Base-by-base conservation (phyloP, 2,329 filamentous ascomycete genomes). In the Monilinia vaccinii-corymbosi region DNA sequence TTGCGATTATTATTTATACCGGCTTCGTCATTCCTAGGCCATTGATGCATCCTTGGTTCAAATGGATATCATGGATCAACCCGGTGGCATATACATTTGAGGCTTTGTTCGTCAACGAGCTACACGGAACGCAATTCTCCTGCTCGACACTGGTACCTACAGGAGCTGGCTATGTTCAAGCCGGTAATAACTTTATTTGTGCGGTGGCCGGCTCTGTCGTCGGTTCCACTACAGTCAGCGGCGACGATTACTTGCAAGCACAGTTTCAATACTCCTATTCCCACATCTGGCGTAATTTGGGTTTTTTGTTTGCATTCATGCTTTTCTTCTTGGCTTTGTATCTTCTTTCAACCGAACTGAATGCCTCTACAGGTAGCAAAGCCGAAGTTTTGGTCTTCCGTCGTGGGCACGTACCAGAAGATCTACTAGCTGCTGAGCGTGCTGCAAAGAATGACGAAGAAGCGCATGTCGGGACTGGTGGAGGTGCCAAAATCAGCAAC, bases 31-130 rank as follows among this genome's bases (percentile, higher is more conserved):
- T 78, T 40, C 73, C 58, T 21, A 46, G 70, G 1, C 66, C 68
- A 28, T 83, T 61, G 71, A 93, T 94, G 88, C 79, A 87, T 13
- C 87, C 62, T 80, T 88, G 65, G 79, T 86, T 85, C 69, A 83
- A 60, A 40, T 61, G 44, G 42, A 83, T 95, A 64, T 87, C 86
- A 70, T 93, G 89, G 63, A 68, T 72, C 21, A 70, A 71, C 58
- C 69, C 69, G 1, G 80, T 95, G 10, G 84, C 83, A 1, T 95
- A 95, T 64, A 83, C 85, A 0, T 96, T 95, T 68, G 90, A 95
- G 72, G 78, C 84, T 0, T 78, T 95, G 25, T 86, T 93, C 79
- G 81, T 89, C 64, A 96, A 95, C 73, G 91, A 96, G 73, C 94
- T 96, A n/a, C 66, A 84, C 83, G 1, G 95, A 91, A 69, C 88